These are phyloP conservation scores for Kuraishia floccosa DNA, from an alignment of 805 yeast species.

Conservation along the genomic window DNA sequence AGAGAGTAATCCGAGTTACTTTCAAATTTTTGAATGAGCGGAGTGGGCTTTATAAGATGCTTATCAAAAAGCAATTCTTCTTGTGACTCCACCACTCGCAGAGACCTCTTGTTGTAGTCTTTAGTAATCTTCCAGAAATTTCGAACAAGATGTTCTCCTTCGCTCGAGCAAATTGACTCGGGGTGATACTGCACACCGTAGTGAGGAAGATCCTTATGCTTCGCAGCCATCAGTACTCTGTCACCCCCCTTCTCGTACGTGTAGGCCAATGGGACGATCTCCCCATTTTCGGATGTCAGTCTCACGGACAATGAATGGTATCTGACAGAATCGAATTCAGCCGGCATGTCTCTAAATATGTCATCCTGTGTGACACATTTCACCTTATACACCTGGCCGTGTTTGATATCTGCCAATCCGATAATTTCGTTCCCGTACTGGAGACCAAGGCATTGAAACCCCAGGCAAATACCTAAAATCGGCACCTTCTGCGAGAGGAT, in stretches of 20 bases:
- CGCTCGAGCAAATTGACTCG: conserved; percentile 76
- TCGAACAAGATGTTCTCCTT: conserved; percentile 45
- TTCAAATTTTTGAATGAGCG: conserved; percentile 11
- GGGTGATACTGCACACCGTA: conserved; percentile 97
- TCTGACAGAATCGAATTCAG: conserved; percentile 56
- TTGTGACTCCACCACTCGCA: too few relatives aligned
- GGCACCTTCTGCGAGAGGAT: conserved; percentile 46
- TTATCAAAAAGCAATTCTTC: too few relatives aligned
- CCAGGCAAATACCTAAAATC: conserved; percentile 84
- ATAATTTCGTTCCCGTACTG: conserved; percentile 43
- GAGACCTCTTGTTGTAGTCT: conserved; percentile 18
- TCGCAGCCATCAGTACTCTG: conserved; percentile 68
- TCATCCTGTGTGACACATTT: conserved; percentile 11
- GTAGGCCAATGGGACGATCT: conserved; percentile 48
- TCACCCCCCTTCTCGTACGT: conserved; percentile 29
- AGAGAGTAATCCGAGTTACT: neutral
- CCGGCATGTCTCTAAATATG: conserved; percentile 29
- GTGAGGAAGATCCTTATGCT: conserved; percentile 50
- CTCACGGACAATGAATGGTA: conserved; percentile 76
- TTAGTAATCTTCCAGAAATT: conserved; percentile 51
- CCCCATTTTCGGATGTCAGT: conserved; percentile 8
- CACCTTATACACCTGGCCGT: conserved; percentile 72
- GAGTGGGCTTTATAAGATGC: conserved; percentile 11
- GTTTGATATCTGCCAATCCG: conserved; percentile 51
- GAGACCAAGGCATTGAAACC: conserved; percentile 75